Percentiles rank a stretch among this genome's conserved stretches.
These are phyloP conservation scores for Sphagnum tenellum DNA, from an alignment of 225 moss, liverwort and hornwort species.

Conservation along the genomic window DNA sequence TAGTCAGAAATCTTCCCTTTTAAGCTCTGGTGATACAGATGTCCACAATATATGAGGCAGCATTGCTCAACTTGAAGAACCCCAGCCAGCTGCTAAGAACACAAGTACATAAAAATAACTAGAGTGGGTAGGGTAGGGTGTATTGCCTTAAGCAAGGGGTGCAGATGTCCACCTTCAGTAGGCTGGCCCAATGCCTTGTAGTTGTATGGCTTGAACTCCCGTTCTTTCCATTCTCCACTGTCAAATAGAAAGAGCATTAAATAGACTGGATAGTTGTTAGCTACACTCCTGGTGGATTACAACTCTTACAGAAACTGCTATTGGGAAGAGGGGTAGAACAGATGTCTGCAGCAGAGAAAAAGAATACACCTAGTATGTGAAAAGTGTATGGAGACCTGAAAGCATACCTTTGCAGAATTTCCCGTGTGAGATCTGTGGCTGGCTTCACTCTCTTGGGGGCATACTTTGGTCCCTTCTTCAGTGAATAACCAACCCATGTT, in stretches of 20 bases:
- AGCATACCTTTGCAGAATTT: conserved; percentile 63
- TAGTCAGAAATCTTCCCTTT: too few species aligned
- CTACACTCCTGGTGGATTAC: too few species aligned
- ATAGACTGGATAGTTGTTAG: too few species aligned
- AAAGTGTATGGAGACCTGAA: neutral
- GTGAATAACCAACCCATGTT: conserved; percentile 31
- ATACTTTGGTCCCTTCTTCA: conserved; percentile 59
- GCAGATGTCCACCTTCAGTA: conserved; percentile 79
- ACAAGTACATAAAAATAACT: neutral
- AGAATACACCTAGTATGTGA: conserved; percentile 12
- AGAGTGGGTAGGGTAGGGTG: neutral
- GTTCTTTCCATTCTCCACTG: conserved; percentile 79
- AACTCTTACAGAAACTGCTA: too few species aligned
- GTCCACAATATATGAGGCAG: too few species aligned
- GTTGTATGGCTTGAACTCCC: conserved; percentile 74
- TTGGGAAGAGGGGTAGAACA: too few species aligned
- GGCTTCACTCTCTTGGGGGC: conserved; percentile 70
- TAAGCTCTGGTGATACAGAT: too few species aligned
- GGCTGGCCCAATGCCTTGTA: conserved; percentile 72
- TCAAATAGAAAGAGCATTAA: neutral
- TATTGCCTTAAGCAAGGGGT: conserved; percentile 78
- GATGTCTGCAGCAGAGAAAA: too few species aligned
- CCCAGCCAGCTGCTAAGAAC: neutral
- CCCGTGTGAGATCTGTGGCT: conserved; percentile 82
- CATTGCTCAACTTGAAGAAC: neutral